Evolutionary conservation across 169 alveolate genomes (phyloP), one percentile per base, ranked within the genome.

Genomic region (Theileria orientalis): DNA sequence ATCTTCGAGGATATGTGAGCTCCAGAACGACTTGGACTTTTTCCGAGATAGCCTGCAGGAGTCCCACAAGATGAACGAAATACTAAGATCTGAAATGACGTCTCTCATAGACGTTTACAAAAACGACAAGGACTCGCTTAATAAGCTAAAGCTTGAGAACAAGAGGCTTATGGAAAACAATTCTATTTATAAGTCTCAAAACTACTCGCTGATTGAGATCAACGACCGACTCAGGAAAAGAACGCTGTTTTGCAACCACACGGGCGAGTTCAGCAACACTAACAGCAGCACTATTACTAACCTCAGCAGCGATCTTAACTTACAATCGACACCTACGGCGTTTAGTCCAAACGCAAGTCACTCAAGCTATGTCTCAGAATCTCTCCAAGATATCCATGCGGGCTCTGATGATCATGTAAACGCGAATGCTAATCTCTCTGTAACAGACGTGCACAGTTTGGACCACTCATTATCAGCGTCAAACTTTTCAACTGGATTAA

Each of bases 161-260:
- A 66, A 74, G 51, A 42, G 80, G 37, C 64, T 82, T 40, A 61
- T 64, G 69, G 85, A 82, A 46, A 35, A 64, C 62, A 69, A 69
- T 75, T 73, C 85, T 13, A 69, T 16, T 51, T 54, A 64, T 1
- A 82, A 82, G 68, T 71, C 83, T 62, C 87, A 79, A 71, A 79
- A 79, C 46, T 40, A 59, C 46, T 79, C 87, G 21, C 76, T 79
- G 19, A 79, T 79, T 27, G 87, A 79, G 68, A 79, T 79, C 13
- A 79, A 79, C 63, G 74, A 62, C 41, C 11, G 87, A 30, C 52
- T 79, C 7, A 59, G 87, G 54, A 66, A 74, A 3, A 79, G 76
- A 41, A 79, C 83, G 5, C 67, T 79, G 29, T 79, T 79, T 47
- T 56, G 74, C 30, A 25, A 3, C 2, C 82, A 79, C 33, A 49